Conservation (phyloP, 2,329 filamentous ascomycete genomes). For the Fusarium sp. region DNA sequence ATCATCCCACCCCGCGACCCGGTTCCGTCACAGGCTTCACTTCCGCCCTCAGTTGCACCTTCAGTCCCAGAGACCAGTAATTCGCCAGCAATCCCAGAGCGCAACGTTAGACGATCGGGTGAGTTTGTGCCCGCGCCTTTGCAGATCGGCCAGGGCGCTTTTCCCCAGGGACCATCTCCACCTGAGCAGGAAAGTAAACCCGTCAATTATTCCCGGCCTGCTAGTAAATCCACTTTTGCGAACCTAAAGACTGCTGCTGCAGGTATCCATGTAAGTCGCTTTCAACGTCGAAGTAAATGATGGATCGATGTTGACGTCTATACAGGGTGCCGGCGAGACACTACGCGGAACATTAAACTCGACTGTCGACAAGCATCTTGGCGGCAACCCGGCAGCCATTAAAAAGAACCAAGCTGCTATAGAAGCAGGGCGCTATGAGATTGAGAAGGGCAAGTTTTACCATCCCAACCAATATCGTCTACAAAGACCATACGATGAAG, state of each 20-base stretch:
- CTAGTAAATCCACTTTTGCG: slow-evolving; percentile 38
- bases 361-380: slow-evolving; percentile 39
- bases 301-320: no score
- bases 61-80: slow-evolving; percentile 5
- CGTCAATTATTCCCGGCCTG: slow-evolving; percentile 31
- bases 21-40: slow-evolving; percentile 11
- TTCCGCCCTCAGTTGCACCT: not conserved
- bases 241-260: slow-evolving; percentile 43
- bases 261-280: slow-evolving; percentile 36
- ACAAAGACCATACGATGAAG: slow-evolving; percentile 6
- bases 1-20: slow-evolving; percentile 41
- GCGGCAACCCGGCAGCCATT: slow-evolving; percentile 18
- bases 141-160: slow-evolving; percentile 14
- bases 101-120: slow-evolving; percentile 14
- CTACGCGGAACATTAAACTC: slow-evolving; percentile 46
- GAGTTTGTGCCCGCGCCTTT: slow-evolving; percentile 16
- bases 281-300: no score
- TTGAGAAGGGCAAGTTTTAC: slow-evolving; percentile 43
- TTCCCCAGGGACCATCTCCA: not conserved
- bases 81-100: slow-evolving; percentile 37
- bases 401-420: slow-evolving; percentile 44
- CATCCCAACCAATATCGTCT: slow-evolving; percentile 33
- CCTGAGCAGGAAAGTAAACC: not conserved
- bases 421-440: slow-evolving; percentile 43
- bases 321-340: slow-evolving; percentile 44